These are phyloP conservation scores for Volvox carteri DNA, from an alignment of 163 green algal genomes.

Conservation along the genomic window DNA sequence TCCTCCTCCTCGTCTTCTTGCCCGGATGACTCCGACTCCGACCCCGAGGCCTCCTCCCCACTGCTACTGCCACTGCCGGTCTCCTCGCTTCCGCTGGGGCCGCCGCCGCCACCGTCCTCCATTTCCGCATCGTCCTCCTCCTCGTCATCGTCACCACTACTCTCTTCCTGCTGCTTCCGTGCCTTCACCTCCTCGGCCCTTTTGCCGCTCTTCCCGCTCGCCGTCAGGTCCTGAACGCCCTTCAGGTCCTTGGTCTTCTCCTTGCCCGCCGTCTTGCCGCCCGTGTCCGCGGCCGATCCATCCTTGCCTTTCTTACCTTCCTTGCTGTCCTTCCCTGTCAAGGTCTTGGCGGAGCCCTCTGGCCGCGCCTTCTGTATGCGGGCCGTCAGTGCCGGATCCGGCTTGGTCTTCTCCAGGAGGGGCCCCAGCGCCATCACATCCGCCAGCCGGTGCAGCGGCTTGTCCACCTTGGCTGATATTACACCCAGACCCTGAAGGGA, in stretches of 20 bases:
- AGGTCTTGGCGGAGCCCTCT: not conserved
- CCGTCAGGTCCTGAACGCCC: too few relatives aligned
- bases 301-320: not conserved
- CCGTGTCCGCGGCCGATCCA: too few relatives aligned
- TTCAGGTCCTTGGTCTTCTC: slow-evolving; percentile 13
- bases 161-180: slow-evolving; percentile 4
- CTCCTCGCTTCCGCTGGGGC: not conserved
- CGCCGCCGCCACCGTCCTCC: not conserved
- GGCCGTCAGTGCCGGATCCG: slow-evolving; percentile 36
- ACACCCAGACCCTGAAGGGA: slow-evolving; percentile 15
- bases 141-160: not conserved
- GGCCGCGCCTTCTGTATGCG: slow-evolving; percentile 39
- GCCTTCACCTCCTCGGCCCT: not conserved
- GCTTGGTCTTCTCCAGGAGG: slow-evolving; percentile 42
- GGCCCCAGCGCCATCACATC: not conserved
- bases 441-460: slow-evolving; percentile 2
- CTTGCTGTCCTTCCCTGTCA: slow-evolving; percentile 34
- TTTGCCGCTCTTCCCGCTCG: not conserved
- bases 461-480: not conserved
- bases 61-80: not conserved
- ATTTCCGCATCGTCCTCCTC: not conserved
- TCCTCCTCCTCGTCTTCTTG: too few relatives aligned
- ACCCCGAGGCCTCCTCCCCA: not conserved
- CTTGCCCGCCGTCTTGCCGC: not conserved
- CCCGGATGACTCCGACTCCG: not conserved